phyloP scores from a whole-genome alignment of 2,329 filamentous ascomycete species.

The Tympanopsis confertula region DNA sequence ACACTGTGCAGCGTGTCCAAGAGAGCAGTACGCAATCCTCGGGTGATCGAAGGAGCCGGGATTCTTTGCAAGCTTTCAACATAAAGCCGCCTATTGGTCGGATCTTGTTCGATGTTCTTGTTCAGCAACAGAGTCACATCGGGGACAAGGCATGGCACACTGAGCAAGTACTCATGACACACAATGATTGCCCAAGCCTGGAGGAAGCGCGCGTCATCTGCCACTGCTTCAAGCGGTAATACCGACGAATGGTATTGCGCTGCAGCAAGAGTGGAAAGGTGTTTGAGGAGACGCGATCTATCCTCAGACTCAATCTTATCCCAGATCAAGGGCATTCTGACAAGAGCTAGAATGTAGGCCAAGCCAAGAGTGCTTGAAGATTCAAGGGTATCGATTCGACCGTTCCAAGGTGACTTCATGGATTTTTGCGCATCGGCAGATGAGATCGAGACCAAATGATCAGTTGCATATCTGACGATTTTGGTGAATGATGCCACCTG shows the following conservation, averaged over 20 bases:
- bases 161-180: conserved; percentile 24
- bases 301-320: conserved; percentile 13
- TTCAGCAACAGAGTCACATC: conserved; percentile 20
- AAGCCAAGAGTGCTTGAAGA: conserved; percentile 15
- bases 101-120: conserved; percentile 15
- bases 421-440: conserved; percentile 11
- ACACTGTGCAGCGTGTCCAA: conserved; percentile 19
- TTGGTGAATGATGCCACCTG: neutral
- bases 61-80: conserved; percentile 21
- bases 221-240: conserved; percentile 12
- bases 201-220: conserved; percentile 15
- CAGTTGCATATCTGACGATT: no score
- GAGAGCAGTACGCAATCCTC: conserved; percentile 18
- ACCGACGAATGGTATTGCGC: neutral
- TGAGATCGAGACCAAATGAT: conserved; percentile 5
- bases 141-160: conserved; percentile 15
- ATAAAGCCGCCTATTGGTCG: conserved; percentile 13
- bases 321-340: conserved; percentile 17
- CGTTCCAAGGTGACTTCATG: conserved; percentile 19
- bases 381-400: conserved; percentile 19
- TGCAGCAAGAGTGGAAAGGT: neutral
- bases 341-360: conserved; percentile 18
- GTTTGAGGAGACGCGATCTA: neutral
- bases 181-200: conserved; percentile 22
- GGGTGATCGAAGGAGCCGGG: conserved; percentile 19